Evolutionary conservation across 352 stramenopile genomes (phyloP).

Genomic region (Phytopythium sindhum): DNA sequence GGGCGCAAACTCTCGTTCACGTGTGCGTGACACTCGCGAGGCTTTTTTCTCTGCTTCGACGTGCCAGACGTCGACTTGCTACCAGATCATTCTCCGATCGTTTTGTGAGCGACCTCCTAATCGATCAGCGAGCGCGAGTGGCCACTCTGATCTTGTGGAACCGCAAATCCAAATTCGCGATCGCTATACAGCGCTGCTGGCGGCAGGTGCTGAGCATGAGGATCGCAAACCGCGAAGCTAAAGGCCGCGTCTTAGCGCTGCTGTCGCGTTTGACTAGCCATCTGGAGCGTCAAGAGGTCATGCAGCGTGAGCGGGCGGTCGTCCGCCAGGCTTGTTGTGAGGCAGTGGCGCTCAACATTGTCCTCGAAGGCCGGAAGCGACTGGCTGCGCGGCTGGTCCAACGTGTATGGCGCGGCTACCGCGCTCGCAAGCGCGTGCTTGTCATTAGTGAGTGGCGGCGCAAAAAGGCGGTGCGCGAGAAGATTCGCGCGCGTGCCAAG

Average conservation of each 20-base stretch:
- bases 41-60: background rate
- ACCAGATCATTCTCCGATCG: slow-evolving; percentile 8
- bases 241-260: slow-evolving; percentile 21
- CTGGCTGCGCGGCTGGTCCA: slow-evolving; percentile 39
- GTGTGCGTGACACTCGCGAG: slow-evolving; percentile 17
- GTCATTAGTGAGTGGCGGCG: slow-evolving; percentile 21
- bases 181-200: slow-evolving; percentile 27
- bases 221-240: slow-evolving; percentile 13
- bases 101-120: slow-evolving; percentile 11
- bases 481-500: slow-evolving; percentile 31
- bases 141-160: slow-evolving; percentile 8
- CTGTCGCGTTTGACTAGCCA: slow-evolving; percentile 14
- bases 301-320: slow-evolving; percentile 7
- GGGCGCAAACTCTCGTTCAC: slow-evolving; percentile 12
- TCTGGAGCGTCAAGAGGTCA: slow-evolving; percentile 15
- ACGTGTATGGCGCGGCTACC: slow-evolving; percentile 53
- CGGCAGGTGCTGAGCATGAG: slow-evolving; percentile 6
- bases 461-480: slow-evolving; percentile 17
- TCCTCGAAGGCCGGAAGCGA: slow-evolving; percentile 16
- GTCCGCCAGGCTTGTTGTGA: slow-evolving; percentile 10
- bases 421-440: slow-evolving; percentile 22
- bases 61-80: background rate
- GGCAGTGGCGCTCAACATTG: slow-evolving; percentile 7
- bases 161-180: slow-evolving; percentile 1
- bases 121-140: slow-evolving; percentile 7